phyloP scores from a whole-genome alignment of 2,329 filamentous ascomycete species.

The Cladosporium sp. region DNA sequence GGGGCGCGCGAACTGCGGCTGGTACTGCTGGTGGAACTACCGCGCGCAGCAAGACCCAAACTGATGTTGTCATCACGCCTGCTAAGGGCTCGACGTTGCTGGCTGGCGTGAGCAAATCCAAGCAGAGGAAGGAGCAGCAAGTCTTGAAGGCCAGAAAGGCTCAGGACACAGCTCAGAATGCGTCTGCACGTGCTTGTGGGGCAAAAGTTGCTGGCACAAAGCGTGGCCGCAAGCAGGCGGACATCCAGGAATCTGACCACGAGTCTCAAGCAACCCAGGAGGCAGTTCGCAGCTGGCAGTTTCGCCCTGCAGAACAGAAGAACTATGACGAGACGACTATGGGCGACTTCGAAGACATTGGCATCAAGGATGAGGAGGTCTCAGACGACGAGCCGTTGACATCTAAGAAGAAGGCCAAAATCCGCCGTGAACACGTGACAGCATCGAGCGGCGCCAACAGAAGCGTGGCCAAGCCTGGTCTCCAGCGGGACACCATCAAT shows the following conservation, averaged over 20 bases:
- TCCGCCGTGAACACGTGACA: not conserved
- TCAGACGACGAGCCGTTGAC: slow-evolving; percentile 3
- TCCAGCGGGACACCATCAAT: no score
- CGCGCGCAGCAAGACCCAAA: not conserved
- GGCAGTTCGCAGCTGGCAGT: not conserved
- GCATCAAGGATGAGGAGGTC: not conserved
- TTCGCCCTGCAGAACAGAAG: not conserved
- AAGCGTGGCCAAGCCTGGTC: no score
- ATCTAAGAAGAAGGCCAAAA: slow-evolving; percentile 2
- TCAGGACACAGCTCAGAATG: not conserved
- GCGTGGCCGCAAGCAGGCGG: not conserved
- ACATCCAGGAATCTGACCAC: not conserved
- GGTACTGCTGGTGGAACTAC: not conserved
- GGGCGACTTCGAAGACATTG: not conserved
- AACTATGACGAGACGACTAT: not conserved
- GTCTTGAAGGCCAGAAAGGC: not conserved
- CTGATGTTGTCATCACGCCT: not conserved
- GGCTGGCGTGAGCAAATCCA: slow-evolving; percentile 1
- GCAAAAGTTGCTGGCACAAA: not conserved
- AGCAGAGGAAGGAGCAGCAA: slow-evolving; percentile 5
- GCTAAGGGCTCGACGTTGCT: not conserved
- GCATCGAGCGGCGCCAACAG: no score
- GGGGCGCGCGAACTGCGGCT: not conserved
- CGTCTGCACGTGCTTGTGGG: not conserved
- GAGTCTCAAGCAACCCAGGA: not conserved